A percentile compares a stretch with the other conserved stretches of the same genome.
Evolutionary conservation across 257 asterid species (phyloP).

Genomic region (Capsicum chinense): DNA sequence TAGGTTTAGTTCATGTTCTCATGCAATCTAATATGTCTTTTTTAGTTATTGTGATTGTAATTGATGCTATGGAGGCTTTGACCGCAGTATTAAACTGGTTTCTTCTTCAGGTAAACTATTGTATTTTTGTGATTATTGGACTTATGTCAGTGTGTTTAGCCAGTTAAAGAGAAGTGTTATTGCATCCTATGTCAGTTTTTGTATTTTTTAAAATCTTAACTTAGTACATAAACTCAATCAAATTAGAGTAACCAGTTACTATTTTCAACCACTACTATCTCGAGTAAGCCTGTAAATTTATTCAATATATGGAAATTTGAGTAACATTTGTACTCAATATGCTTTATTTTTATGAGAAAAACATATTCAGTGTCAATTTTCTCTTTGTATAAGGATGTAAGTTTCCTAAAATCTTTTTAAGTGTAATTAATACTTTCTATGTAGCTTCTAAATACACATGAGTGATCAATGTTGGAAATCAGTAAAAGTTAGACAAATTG

Average conservation of each 20-base stretch:
- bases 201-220: not conserved
- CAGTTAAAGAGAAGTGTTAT: conserved; percentile 11
- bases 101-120: conserved; percentile 64
- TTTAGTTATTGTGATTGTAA: conserved; percentile 86
- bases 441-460: not conserved
- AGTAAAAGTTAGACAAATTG: not conserved
- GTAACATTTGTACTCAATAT: conserved; percentile 1
- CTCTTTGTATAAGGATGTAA: not conserved
- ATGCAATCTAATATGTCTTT: conserved; percentile 29
- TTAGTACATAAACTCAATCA: not conserved
- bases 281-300: conserved; percentile 7
- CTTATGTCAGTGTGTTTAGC: not conserved
- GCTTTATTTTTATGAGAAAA: not conserved
- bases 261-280: conserved; percentile 13
- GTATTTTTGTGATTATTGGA: conserved; percentile 8
- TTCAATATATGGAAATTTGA: not conserved
- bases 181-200: not conserved
- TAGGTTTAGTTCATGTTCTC: conserved; percentile 14
- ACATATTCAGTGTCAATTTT: not conserved
- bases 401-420: not conserved
- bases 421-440: not conserved
- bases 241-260: not conserved
- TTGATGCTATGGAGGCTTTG: conserved; percentile 92
- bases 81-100: conserved; percentile 84
- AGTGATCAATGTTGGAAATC: not conserved